A percentile compares a stretch with the other conserved stretches of the same genome.
Evolutionary conservation across 2,329 filamentous ascomycete species (phyloP).

Genomic region (Exophiala bonariae): DNA sequence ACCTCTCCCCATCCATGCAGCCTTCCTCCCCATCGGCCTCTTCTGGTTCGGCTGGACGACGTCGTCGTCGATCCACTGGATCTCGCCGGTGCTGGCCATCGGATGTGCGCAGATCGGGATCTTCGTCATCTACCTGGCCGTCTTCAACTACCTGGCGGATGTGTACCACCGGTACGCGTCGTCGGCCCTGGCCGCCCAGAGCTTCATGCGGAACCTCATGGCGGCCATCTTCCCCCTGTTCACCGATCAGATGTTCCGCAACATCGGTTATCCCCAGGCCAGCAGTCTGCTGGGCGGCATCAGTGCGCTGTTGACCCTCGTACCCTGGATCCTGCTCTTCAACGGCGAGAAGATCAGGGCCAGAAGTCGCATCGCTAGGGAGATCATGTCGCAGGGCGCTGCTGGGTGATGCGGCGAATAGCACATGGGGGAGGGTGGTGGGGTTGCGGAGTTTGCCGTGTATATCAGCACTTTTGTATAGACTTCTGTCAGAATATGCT

Average conservation of each 20-base stretch:
- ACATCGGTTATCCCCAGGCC: constrained; percentile 69
- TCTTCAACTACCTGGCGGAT: constrained; percentile 92
- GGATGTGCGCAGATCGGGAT: constrained; percentile 80
- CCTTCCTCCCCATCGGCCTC: constrained; percentile 74
- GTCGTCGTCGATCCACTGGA: constrained; percentile 63
- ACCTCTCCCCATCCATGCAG: too few species aligned
- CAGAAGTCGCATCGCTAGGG: constrained; percentile 73
- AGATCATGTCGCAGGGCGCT: constrained; percentile 18
- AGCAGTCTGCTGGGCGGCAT: constrained; percentile 76
- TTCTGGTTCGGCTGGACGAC: constrained; percentile 76
- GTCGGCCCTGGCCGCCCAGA: constrained; percentile 82
- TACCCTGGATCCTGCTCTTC: constrained; percentile 84
- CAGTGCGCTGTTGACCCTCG: constrained; percentile 64
- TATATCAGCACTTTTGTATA: too few species aligned
- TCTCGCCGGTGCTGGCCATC: constrained; percentile 68
- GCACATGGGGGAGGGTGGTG: too few species aligned
- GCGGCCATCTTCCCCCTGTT: constrained; percentile 80
- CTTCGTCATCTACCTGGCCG: constrained; percentile 80
- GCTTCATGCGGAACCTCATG: constrained; percentile 80
- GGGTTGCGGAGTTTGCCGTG: too few species aligned
- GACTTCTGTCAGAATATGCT: too few species aligned
- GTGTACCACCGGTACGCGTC: constrained; percentile 82
- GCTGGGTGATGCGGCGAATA: too few species aligned
- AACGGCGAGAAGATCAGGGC: constrained; percentile 75
- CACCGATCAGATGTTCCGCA: constrained; percentile 69